Evolutionary conservation across 202 grass and related monocot genomes (phyloP).

Genomic region (Bolboschoenoplectus hybrid): DNA sequence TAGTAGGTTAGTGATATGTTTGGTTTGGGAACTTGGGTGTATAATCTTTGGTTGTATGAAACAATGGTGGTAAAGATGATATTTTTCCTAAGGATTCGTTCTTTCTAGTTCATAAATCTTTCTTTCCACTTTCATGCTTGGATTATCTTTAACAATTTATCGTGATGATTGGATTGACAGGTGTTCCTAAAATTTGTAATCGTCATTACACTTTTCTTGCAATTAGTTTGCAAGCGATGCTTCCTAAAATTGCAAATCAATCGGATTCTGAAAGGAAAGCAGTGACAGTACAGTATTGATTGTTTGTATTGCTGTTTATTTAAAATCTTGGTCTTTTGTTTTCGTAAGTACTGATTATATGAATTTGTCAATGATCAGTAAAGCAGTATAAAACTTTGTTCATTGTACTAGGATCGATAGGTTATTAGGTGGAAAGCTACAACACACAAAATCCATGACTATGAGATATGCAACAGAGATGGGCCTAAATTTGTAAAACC

Average conservation of each 20-base stretch:
- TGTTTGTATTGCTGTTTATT: no score
- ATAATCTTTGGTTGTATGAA: conserved; percentile 41
- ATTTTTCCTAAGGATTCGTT: conserved; percentile 2
- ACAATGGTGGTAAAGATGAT: conserved; percentile 30
- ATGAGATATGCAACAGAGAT: not conserved
- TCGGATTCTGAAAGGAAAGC: not conserved
- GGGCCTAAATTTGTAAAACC: not conserved
- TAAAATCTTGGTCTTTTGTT: no score
- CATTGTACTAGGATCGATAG: no score
- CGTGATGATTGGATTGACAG: not conserved
- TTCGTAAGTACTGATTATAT: no score
- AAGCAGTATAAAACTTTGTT: not conserved
- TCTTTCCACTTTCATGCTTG: not conserved
- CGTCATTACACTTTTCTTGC: no score
- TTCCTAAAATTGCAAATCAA: not conserved
- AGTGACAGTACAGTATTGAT: no score
- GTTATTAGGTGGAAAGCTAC: no score
- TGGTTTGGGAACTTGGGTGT: conserved; percentile 5
- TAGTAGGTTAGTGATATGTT: conserved; percentile 22
- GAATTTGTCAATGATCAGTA: not conserved
- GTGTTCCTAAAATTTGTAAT: no score
- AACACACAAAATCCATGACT: no score
- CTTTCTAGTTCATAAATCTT: not conserved
- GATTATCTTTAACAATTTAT: no score
- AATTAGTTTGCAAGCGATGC: no score